phyloP scores from a whole-genome alignment of 2,329 filamentous ascomycete genomes.

The Neofusicoccum cordaticola region DNA sequence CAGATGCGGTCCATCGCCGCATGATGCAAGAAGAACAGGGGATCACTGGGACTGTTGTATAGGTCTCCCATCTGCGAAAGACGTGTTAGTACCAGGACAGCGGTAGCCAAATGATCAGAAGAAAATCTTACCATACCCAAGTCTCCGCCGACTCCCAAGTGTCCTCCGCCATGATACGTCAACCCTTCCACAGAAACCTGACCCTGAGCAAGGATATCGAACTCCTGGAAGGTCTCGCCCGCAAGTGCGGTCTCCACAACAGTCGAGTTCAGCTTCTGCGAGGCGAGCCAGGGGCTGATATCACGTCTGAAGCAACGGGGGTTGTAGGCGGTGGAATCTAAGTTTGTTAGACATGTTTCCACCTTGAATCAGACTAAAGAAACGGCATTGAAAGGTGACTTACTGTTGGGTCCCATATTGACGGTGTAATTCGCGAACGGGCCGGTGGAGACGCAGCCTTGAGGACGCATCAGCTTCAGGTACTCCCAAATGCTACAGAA shows the following conservation, averaged over 20 bases:
- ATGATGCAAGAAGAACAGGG: constrained; percentile 42
- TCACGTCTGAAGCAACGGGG: constrained; percentile 10
- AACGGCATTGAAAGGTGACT: not conserved
- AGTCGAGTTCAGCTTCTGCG: constrained; percentile 5
- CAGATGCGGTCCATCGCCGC: constrained; percentile 48
- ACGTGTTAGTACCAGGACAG: not conserved
- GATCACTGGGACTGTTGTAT: constrained; percentile 19
- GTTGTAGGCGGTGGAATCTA: constrained; percentile 13
- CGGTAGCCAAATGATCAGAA: not conserved
- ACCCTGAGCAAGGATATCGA: not conserved
- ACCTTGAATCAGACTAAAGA: not conserved
- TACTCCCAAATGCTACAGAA: not conserved
- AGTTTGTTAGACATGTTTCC: not conserved
- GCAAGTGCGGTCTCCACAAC: constrained; percentile 3
- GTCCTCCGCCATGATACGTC: constrained; percentile 42
- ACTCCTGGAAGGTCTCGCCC: constrained; percentile 7
- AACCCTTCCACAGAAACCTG: not conserved
- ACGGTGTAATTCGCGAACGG: constrained; percentile 50
- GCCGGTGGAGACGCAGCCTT: constrained; percentile 51
- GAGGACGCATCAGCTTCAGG: constrained; percentile 29
- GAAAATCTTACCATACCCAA: not conserved
- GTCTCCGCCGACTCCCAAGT: constrained; percentile 40
- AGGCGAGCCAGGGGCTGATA: not conserved
- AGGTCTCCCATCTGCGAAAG: not conserved
- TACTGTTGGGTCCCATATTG: constrained; percentile 47